Conservation (phyloP, 768 basidiomycete genomes). For the Phanerodontia chrysosporium region DNA sequence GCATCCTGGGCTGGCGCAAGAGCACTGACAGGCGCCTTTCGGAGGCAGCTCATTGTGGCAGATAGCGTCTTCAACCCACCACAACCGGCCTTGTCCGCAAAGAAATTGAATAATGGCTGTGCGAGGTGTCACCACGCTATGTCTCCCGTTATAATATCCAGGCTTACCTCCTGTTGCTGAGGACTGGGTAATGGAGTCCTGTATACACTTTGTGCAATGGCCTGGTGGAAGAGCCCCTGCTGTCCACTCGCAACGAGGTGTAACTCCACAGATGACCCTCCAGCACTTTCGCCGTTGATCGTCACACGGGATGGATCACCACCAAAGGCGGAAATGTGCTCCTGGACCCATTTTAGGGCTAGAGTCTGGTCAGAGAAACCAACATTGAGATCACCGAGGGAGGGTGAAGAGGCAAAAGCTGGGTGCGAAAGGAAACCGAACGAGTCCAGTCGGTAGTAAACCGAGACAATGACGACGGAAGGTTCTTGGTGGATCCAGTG, state of each 20-base stretch:
- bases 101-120: conserved; percentile 52
- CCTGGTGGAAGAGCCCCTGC: conserved; percentile 43
- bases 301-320: conserved; percentile 37
- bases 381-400: conserved; percentile 45
- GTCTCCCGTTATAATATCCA: background rate
- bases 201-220: conserved; percentile 61
- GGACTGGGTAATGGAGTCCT: conserved; percentile 47
- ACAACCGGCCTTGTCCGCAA: conserved; percentile 47
- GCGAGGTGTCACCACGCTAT: background rate
- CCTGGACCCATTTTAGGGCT: conserved; percentile 36
- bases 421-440: conserved; percentile 60
- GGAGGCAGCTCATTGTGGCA: conserved; percentile 41
- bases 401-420: conserved; percentile 33
- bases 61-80: conserved; percentile 28
- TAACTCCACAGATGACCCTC: conserved; percentile 52
- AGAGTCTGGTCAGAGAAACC: conserved; percentile 53
- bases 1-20: conserved; percentile 54
- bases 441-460: conserved; percentile 60
- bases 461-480: conserved; percentile 58
- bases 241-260: conserved; percentile 45
- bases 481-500: conserved; percentile 61
- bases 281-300: conserved; percentile 60
- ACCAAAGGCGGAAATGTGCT: conserved; percentile 35
- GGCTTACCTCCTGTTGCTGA: conserved; percentile 47
- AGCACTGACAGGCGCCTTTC: conserved; percentile 46